These are phyloP conservation scores for Didymella segeticola DNA, from an alignment of 2,329 filamentous ascomycete species.

Conservation along the genomic window DNA sequence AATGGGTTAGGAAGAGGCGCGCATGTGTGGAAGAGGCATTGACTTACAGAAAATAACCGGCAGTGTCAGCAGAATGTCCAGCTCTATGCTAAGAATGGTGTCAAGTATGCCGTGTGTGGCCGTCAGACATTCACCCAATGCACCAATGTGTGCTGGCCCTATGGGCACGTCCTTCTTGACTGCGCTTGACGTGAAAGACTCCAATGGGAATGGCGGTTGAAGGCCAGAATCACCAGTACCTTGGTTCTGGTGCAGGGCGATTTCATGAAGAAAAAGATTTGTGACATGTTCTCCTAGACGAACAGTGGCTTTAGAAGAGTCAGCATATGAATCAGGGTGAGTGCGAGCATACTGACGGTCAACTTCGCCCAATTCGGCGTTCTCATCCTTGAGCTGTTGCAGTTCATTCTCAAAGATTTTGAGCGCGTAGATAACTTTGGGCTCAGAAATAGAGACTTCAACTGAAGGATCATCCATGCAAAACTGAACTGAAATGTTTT, in stretches of 20 bases:
- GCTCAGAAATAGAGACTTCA: conserved; percentile 61
- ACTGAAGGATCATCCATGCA: conserved; percentile 62
- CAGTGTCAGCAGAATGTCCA: conserved; percentile 51
- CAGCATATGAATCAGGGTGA: conserved; percentile 10
- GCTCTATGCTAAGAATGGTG: conserved; percentile 57
- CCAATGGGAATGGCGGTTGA: conserved; percentile 53
- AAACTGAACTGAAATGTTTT: conserved; percentile 64
- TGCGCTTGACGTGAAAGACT: conserved; percentile 47
- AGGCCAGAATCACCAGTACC: conserved; percentile 48
- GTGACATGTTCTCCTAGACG: conserved; percentile 56
- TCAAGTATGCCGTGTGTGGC: conserved; percentile 57
- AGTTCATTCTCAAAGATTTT: conserved; percentile 63
- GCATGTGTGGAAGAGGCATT: no score
- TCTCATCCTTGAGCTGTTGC: conserved; percentile 39
- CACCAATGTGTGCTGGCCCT: conserved; percentile 55
- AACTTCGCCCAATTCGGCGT: conserved; percentile 48
- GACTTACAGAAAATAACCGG: conserved; percentile 55
- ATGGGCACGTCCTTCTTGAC: conserved; percentile 51
- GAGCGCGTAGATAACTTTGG: conserved; percentile 61
- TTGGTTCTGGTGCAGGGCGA: conserved; percentile 57
- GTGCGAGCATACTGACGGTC: conserved; percentile 37
- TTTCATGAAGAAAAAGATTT: conserved; percentile 58
- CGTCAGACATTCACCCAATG: conserved; percentile 55
- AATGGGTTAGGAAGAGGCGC: conserved; percentile 22
- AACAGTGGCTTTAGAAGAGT: conserved; percentile 41